Conservation (phyloP, 129 eudicot species). For the Scalesia atractyloides region DNA sequence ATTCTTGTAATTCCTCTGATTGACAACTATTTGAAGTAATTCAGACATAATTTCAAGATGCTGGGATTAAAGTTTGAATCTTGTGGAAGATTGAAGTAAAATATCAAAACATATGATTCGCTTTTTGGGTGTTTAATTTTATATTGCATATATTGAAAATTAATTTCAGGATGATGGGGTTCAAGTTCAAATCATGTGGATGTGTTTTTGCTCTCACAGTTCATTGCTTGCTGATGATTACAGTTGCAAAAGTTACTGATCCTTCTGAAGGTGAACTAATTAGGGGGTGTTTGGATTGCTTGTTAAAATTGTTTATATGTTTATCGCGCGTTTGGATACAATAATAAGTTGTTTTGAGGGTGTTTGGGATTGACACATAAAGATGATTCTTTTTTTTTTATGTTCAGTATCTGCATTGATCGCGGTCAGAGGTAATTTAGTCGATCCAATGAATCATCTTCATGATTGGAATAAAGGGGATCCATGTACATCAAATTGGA, state of each 20-base stretch:
- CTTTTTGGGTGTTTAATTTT: neutral
- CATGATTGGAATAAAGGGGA: constrained; percentile 65
- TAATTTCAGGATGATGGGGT: constrained; percentile 39
- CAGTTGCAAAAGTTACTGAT: constrained; percentile 50
- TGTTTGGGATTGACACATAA: constrained; percentile 4
- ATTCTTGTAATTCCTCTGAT: constrained; percentile 1
- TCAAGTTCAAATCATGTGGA: constrained; percentile 24
- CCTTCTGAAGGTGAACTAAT: constrained; percentile 53
- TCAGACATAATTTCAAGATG: constrained; percentile 23
- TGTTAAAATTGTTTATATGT: neutral
- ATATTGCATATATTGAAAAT: constrained; percentile 7
- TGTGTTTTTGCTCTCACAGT: constrained; percentile 34
- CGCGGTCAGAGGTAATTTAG: constrained; percentile 53
- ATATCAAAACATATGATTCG: neutral
- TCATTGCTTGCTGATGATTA: constrained; percentile 37
- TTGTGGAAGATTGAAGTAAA: constrained; percentile 35
- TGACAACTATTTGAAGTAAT: neutral
- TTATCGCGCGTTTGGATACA: neutral
- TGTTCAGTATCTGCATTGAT: constrained; percentile 65
- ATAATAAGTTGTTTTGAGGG: neutral
- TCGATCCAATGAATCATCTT: constrained; percentile 55
- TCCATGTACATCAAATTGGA: constrained; percentile 84
- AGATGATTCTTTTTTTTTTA: neutral
- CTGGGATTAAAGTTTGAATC: constrained; percentile 31
- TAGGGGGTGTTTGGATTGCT: neutral